Evolutionary conservation across 768 basidiomycete species (phyloP).

Genomic region (Russula vinacea): DNA sequence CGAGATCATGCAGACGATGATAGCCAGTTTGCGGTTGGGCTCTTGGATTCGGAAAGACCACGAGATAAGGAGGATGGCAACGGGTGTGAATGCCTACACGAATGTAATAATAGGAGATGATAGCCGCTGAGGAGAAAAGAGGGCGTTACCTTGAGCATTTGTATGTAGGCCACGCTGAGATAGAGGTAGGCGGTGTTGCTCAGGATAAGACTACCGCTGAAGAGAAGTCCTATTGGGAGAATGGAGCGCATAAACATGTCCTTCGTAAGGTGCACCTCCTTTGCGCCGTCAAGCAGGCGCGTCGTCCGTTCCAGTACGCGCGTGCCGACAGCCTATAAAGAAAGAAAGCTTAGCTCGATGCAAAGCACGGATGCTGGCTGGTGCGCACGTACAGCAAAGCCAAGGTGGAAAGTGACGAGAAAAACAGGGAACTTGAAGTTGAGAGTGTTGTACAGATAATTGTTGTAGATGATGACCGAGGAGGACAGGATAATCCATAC

Average conservation of each 20-base stretch:
- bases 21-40: conserved; percentile 71
- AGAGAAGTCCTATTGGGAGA: conserved; percentile 89
- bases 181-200: conserved; percentile 92
- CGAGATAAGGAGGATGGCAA: conserved; percentile 89
- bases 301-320: conserved; percentile 82
- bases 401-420: conserved; percentile 82
- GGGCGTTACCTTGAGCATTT: conserved; percentile 79
- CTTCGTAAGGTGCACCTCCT: conserved; percentile 75
- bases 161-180: conserved; percentile 90
- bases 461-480: conserved; percentile 94
- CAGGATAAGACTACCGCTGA: conserved; percentile 87
- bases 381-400: conserved; percentile 53
- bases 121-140: neutral
- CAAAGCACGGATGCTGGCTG: neutral
- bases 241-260: conserved; percentile 81
- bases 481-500: conserved; percentile 92
- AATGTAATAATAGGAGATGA: neutral
- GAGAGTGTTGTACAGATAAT: conserved; percentile 78
- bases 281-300: conserved; percentile 68
- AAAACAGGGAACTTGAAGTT: conserved; percentile 90
- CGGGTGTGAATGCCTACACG: conserved; percentile 79
- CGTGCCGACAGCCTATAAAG: conserved; percentile 68
- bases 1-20: conserved; percentile 91
- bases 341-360: neutral
- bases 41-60: conserved; percentile 88